phyloP scores from a whole-genome alignment of 306 rosid genomes.

The Acacia crassicarpa region DNA sequence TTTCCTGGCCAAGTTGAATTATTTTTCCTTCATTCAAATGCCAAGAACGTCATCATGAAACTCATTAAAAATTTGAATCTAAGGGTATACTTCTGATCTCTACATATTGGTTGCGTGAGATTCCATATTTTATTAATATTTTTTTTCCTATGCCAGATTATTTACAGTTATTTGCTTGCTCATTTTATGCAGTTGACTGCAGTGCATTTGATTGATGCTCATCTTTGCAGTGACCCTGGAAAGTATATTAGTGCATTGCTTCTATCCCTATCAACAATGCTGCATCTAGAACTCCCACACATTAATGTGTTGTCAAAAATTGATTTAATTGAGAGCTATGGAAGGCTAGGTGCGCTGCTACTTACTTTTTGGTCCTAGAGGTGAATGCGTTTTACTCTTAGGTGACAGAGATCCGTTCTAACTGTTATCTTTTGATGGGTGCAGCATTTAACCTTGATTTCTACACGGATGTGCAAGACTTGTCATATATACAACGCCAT shows the following conservation, averaged over 20 bases:
- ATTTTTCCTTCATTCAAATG: slow-evolving; percentile 82
- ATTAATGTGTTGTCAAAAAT: slow-evolving; percentile 88
- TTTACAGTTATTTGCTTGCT: slow-evolving; percentile 34
- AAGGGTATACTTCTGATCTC: slow-evolving; percentile 56
- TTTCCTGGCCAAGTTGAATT: slow-evolving; percentile 98
- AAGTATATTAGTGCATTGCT: slow-evolving; percentile 88
- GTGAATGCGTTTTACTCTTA: slow-evolving; percentile 1
- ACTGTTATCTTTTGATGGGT: slow-evolving; percentile 25
- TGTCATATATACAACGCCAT: slow-evolving; percentile 75
- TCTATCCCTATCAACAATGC: slow-evolving; percentile 87
- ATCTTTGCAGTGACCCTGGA: slow-evolving; percentile 96
- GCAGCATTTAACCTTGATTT: slow-evolving; percentile 93
- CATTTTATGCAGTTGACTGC: slow-evolving; percentile 81
- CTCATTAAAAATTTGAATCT: slow-evolving; percentile 75
- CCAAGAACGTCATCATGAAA: slow-evolving; percentile 73
- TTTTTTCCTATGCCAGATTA: neutral
- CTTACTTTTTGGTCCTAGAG: slow-evolving; percentile 22
- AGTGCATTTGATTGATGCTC: slow-evolving; percentile 90
- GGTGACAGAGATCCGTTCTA: slow-evolving; percentile 28
- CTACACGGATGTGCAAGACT: slow-evolving; percentile 90
- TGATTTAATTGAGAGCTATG: slow-evolving; percentile 89
- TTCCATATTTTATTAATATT: neutral
- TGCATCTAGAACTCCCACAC: slow-evolving; percentile 92
- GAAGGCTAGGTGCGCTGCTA: slow-evolving; percentile 69
- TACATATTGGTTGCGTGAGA: slow-evolving; percentile 27